Base-by-base conservation (phyloP, 2,329 filamentous ascomycete species). In the Amauroascus niger region DNA sequence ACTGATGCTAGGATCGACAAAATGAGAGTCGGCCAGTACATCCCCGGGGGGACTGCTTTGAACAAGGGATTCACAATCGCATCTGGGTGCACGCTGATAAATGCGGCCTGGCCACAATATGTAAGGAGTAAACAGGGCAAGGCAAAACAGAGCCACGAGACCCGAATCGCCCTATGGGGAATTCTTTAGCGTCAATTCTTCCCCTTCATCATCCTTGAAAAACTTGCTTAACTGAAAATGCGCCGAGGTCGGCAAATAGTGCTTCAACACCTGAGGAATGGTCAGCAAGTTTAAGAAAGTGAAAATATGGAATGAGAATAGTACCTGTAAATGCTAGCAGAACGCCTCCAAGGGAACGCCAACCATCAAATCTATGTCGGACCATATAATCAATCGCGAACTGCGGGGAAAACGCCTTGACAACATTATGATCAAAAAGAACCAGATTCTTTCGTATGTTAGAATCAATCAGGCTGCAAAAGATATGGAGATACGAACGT, bases 41-140 rank as follows among this genome's bases (percentile, higher is more conserved):
- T 82, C 2, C 83, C 83, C 0, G 79, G 79, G 0, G 85, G 84
- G 0, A 82, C 80, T 0, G 80, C 78, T 58, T 84, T 79, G 70
- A 86, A 90, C 64, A 90, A 88, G 0, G 87, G 86, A 60, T 89
- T 88, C 0, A 77, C 73, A 66, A 80, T 86, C 3, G 83, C 81
- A 9, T 77, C 78, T 0, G 77, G 76, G 54, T 80, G 67, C 1
- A 71, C 66, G 57, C 76, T 80, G 56, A 90, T 86, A 62, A 80
- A 86, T 2, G 86, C 85, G 0, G 85, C 86, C 70, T 90, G 86
- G 0, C 86, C 86, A 54, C 79, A 79, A 62, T 88, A 88, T 67
- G 69, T 70, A 9, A 75, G 41, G 14, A 76, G 59, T 16, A 84
- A 73, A 61, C 84, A 87, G 0, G 87, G 87, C 57, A 82, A 86